phyloP scores from a whole-genome alignment of 1,284 basidiomycete species.

The Ceratobasidium sp. region DNA sequence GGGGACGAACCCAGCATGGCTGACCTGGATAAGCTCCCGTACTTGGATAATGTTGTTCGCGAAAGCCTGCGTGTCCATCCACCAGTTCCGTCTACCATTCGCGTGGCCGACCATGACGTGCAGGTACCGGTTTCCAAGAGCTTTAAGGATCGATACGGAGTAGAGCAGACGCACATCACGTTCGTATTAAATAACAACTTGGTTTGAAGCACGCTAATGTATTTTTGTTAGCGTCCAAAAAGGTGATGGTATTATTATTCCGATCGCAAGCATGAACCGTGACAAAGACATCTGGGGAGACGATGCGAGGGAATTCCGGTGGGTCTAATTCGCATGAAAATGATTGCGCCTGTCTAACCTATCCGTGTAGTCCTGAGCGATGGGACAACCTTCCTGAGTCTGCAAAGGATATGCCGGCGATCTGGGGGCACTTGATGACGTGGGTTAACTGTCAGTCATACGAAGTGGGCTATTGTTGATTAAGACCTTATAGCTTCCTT shows the following conservation, averaged over 20 bases:
- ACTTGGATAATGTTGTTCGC: conserved; percentile 46
- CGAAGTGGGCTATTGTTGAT: not conserved
- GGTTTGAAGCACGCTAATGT: not conserved
- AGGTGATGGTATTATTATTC: conserved; percentile 38
- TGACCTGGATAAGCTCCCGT: conserved; percentile 46
- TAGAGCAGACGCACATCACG: conserved; percentile 33
- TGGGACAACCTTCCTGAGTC: conserved; percentile 46
- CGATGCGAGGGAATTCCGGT: conserved; percentile 47
- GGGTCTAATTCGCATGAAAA: not conserved
- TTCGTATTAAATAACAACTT: not conserved
- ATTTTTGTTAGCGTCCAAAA: conserved; percentile 19
- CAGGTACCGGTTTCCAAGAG: conserved; percentile 42
- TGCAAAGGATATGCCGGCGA: conserved; percentile 44
- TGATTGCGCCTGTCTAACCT: not conserved
- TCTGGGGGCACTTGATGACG: conserved; percentile 44
- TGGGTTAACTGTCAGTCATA: conserved; percentile 8
- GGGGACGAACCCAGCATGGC: conserved; percentile 47
- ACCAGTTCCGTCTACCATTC: conserved; percentile 2
- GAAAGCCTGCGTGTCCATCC: conserved; percentile 44
- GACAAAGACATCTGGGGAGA: conserved; percentile 46
- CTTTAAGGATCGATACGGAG: conserved; percentile 46
- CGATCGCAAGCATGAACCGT: conserved; percentile 40
- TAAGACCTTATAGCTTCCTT: not conserved
- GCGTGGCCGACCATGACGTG: conserved; percentile 41
- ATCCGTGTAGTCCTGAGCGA: conserved; percentile 43